Evolutionary conservation across 495 filamentous ascomycete species (phyloP).

Genomic region (Extremus antarcticus): DNA sequence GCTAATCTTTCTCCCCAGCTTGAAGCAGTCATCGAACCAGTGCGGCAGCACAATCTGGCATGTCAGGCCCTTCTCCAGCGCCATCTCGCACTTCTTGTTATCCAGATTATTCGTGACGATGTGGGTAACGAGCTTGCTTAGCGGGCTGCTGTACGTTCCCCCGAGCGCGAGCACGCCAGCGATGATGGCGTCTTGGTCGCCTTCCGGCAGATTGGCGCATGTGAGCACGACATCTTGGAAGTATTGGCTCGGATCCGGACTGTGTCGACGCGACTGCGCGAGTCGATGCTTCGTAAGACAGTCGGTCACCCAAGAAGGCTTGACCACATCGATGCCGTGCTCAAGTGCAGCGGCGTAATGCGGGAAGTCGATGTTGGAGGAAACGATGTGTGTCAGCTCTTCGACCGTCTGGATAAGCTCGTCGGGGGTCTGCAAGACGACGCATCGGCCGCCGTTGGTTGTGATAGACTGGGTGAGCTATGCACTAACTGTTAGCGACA

Average conservation of each 20-base stretch:
- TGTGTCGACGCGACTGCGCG: slow-evolving; percentile 72
- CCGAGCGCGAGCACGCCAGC: slow-evolving; percentile 85
- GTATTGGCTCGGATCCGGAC: slow-evolving; percentile 81
- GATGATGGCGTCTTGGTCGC: slow-evolving; percentile 83
- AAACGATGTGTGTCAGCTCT: slow-evolving; percentile 68
- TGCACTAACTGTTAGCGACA: neutral
- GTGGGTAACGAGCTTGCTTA: slow-evolving; percentile 72
- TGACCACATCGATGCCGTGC: slow-evolving; percentile 73
- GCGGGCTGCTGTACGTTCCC: slow-evolving; percentile 58
- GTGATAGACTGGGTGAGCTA: slow-evolving; percentile 5
- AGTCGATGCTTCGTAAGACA: slow-evolving; percentile 57
- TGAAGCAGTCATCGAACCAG: slow-evolving; percentile 97
- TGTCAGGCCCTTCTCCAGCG: slow-evolving; percentile 49
- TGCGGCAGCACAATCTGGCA: slow-evolving; percentile 88
- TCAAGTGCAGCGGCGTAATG: slow-evolving; percentile 61
- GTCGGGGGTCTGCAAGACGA: slow-evolving; percentile 3
- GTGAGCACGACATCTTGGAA: slow-evolving; percentile 71
- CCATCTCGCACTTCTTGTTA: slow-evolving; percentile 57
- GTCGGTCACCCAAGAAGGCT: slow-evolving; percentile 63
- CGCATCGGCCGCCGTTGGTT: slow-evolving; percentile 9
- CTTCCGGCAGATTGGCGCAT: slow-evolving; percentile 70
- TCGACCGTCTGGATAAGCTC: slow-evolving; percentile 11
- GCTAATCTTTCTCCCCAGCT: slow-evolving; percentile 75
- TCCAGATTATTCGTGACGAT: slow-evolving; percentile 74
- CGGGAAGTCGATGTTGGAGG: slow-evolving; percentile 76